These are phyloP conservation scores for Pythium aristosporum DNA, from an alignment of 352 stramenopile genomes.

Conservation along the genomic window DNA sequence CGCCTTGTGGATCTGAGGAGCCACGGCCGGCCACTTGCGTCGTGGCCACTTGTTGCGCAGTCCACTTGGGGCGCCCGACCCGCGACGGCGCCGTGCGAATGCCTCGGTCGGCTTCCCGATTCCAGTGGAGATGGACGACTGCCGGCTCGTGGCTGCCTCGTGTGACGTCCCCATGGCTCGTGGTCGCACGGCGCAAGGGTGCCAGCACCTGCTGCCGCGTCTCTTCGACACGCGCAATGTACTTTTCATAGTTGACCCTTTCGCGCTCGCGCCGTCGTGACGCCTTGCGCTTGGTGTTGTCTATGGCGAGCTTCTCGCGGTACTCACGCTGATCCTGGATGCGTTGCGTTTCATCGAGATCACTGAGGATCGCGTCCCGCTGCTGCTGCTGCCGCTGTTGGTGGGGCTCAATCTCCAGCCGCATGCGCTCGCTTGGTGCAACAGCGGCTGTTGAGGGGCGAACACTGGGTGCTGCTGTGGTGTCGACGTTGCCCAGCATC, in stretches of 20 bases:
- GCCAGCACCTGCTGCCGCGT: conserved; percentile 24
- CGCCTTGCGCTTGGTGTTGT: conserved; percentile 47
- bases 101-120: not conserved
- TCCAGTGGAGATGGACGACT: conserved; percentile 1
- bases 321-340: conserved; percentile 59
- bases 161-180: not conserved
- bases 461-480: not conserved
- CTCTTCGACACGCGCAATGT: conserved; percentile 29
- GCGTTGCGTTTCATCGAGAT: conserved; percentile 35
- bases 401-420: conserved; percentile 22
- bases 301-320: conserved; percentile 36
- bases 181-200: conserved; percentile 2
- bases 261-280: conserved; percentile 34
- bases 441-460: not conserved
- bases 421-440: conserved; percentile 1
- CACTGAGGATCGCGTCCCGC: conserved; percentile 32
- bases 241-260: conserved; percentile 33
- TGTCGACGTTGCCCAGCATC: not conserved
- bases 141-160: not conserved
- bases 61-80: conserved; percentile 21
- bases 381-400: conserved; percentile 31
- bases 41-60: conserved; percentile 22
- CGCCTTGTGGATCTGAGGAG: not conserved
- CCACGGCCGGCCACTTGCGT: conserved; percentile 1
- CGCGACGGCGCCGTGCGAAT: conserved; percentile 16